Percentiles rank a stretch among this genome's conserved stretches.
Conservation (phyloP, 2,329 filamentous ascomycete genomes). For the Stylonectria norvegica region DNA sequence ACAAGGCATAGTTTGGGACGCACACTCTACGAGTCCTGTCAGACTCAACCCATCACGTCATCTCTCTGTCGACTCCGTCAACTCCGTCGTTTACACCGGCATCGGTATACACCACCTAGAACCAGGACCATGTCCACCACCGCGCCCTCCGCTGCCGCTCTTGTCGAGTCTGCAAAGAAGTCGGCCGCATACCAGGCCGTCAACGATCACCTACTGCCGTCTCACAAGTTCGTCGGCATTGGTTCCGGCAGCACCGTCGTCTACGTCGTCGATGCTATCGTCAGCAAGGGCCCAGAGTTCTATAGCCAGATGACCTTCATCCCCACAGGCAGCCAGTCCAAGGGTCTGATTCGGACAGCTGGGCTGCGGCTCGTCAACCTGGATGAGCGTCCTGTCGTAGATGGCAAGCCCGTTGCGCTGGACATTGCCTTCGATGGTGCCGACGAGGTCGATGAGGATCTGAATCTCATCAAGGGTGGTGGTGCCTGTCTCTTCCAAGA, state of each 20-base stretch:
- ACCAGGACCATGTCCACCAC: constrained; percentile 35
- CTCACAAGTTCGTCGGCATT: constrained; percentile 68
- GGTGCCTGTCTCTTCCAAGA: constrained; percentile 98
- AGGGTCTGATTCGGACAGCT: constrained; percentile 76
- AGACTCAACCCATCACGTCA: constrained; percentile 9
- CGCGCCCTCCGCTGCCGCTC: constrained; percentile 30
- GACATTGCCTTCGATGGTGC: constrained; percentile 96
- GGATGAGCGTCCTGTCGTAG: constrained; percentile 61
- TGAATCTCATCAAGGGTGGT: constrained; percentile 97
- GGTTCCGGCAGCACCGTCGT: constrained; percentile 79
- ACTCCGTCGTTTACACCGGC: constrained; percentile 7
- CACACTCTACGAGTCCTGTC: constrained; percentile 9
- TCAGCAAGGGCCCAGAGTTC: constrained; percentile 51
- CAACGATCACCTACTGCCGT: constrained; percentile 63
- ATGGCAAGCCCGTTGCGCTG: constrained; percentile 49
- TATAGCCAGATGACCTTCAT: constrained; percentile 74
- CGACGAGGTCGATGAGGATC: constrained; percentile 89
- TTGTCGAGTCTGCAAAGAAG: constrained; percentile 71
- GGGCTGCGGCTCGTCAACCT: constrained; percentile 75
- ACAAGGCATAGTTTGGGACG: too few relatives aligned
- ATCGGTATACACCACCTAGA: constrained; percentile 1
- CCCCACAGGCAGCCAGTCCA: constrained; percentile 88
- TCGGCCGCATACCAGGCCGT: constrained; percentile 72
- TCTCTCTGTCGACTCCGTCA: constrained; percentile 5
- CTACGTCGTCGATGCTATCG: constrained; percentile 81